phyloP scores from a whole-genome alignment of 164 flowering plant species.

The Tinospora cordifolia region DNA sequence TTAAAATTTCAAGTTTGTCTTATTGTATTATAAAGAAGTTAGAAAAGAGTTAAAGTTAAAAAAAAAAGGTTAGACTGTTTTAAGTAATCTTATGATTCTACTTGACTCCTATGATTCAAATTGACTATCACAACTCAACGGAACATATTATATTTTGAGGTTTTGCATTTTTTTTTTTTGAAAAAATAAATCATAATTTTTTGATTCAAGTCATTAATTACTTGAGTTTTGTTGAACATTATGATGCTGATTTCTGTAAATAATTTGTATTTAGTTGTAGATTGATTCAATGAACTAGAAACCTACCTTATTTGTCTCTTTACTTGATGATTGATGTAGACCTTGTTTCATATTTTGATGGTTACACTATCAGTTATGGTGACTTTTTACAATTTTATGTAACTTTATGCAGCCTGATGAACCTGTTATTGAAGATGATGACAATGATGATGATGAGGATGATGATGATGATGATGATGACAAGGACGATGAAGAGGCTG shows the following conservation, averaged over 20 bases:
- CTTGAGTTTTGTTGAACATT: too few relatives aligned
- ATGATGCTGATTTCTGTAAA: background rate
- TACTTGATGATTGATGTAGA: background rate
- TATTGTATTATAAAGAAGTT: too few relatives aligned
- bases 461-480: slow-evolving; percentile 51
- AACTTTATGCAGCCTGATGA: slow-evolving; percentile 33
- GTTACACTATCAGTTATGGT: background rate
- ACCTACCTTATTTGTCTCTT: background rate
- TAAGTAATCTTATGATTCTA: too few relatives aligned
- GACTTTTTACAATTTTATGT: background rate
- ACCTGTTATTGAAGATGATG: slow-evolving; percentile 52
- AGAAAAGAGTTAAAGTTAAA: too few relatives aligned
- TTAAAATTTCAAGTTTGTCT: too few relatives aligned
- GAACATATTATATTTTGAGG: too few relatives aligned
- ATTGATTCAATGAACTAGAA: background rate
- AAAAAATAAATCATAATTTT: too few relatives aligned
- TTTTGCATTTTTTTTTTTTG: too few relatives aligned
- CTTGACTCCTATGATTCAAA: too few relatives aligned
- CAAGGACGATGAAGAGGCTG: slow-evolving; percentile 40
- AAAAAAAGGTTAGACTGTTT: too few relatives aligned
- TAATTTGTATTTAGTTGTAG: background rate
- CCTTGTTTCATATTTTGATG: background rate
- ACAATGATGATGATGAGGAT: slow-evolving; percentile 44
- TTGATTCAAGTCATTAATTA: too few relatives aligned
- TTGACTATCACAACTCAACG: too few relatives aligned